Percentiles rank a stretch among this genome's conserved stretches.
Evolutionary conservation across 805 yeast species (phyloP).

Genomic region (Saturnispora serradocipensis): DNA sequence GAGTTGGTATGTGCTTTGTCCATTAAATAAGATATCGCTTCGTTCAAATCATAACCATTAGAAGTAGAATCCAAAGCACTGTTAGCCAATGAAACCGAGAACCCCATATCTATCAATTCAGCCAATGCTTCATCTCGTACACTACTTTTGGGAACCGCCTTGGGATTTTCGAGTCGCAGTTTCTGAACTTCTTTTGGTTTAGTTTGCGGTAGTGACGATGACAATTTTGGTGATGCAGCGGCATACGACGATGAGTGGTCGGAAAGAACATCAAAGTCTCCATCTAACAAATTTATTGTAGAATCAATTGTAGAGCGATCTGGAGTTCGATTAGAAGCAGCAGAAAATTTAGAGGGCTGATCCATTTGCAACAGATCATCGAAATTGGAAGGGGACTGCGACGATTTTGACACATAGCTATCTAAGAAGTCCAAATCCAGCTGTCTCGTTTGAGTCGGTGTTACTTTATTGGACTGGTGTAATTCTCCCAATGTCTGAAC

Average conservation of each 20-base stretch:
- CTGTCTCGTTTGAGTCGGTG: constrained; percentile 9
- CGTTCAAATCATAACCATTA: constrained; percentile 48
- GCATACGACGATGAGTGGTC: background rate
- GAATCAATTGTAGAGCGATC: background rate
- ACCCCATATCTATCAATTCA: constrained; percentile 73
- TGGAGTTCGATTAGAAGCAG: background rate
- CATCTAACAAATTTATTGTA: background rate
- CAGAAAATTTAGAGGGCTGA: background rate
- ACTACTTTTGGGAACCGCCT: background rate
- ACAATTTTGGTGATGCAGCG: background rate
- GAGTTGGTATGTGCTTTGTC: constrained; percentile 37
- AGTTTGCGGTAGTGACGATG: background rate
- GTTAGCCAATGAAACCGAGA: constrained; percentile 49
- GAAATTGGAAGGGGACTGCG: background rate
- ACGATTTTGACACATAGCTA: constrained; percentile 6
- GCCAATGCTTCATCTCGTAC: constrained; percentile 48
- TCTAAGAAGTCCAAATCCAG: constrained; percentile 29
- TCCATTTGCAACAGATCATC: background rate
- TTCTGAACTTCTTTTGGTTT: background rate
- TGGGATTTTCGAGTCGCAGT: background rate
- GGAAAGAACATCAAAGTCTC: background rate
- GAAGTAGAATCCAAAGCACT: constrained; percentile 46
- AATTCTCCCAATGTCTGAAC: background rate
- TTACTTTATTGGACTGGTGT: background rate
- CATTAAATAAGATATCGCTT: constrained; percentile 62